These are phyloP conservation scores for Puccinia polysora DNA, from an alignment of 1,284 basidiomycete species.

Conservation along the genomic window DNA sequence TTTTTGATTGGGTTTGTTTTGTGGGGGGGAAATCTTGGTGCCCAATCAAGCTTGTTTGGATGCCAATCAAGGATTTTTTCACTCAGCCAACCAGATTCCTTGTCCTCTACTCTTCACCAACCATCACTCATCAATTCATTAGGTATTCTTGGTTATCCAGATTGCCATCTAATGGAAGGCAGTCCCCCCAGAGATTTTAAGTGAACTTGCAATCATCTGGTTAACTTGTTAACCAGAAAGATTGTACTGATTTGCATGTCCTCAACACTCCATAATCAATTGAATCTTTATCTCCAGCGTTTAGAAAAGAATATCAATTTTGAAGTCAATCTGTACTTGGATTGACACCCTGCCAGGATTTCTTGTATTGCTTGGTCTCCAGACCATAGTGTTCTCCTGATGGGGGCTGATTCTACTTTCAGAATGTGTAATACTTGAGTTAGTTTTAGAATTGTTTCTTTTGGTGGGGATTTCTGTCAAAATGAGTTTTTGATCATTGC, in stretches of 20 bases:
- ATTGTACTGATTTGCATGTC: neutral
- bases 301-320: slow-evolving; percentile 48
- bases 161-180: neutral
- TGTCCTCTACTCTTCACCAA: no score
- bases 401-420: slow-evolving; percentile 70
- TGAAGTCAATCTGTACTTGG: slow-evolving; percentile 61
- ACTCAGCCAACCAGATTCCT: no score
- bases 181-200: neutral
- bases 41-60: no score
- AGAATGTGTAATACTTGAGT: slow-evolving; percentile 84
- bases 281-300: neutral
- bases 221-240: no score
- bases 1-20: no score
- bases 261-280: neutral
- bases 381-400: slow-evolving; percentile 74
- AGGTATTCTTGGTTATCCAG: neutral
- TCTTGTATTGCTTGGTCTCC: slow-evolving; percentile 82
- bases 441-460: slow-evolving; percentile 46
- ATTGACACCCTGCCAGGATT: slow-evolving; percentile 71
- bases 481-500: no score
- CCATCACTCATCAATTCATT: no score
- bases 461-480: neutral
- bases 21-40: no score
- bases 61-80: no score
- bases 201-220: neutral